phyloP scores from a whole-genome alignment of 2,329 filamentous ascomycete species.

The Hypoxylon sp. region DNA sequence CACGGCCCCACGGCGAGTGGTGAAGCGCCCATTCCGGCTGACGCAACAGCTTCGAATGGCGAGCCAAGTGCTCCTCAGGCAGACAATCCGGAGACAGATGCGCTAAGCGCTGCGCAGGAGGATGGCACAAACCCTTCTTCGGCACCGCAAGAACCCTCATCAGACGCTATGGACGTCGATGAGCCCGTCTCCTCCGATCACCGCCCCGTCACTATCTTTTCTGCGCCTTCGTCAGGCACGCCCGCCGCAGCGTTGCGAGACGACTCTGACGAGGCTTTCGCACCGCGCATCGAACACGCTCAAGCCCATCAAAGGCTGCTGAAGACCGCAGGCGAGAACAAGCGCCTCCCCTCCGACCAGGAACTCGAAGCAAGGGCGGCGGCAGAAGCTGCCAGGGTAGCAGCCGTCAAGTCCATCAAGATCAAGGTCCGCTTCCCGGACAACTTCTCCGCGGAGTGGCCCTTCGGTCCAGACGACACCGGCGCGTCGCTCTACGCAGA shows the following conservation, averaged over 20 bases:
- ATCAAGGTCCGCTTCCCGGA: slow-evolving; percentile 91
- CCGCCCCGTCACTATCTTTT: slow-evolving; percentile 77
- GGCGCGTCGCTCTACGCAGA: slow-evolving; percentile 79
- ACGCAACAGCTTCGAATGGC: slow-evolving; percentile 13
- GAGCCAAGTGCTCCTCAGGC: slow-evolving; percentile 9
- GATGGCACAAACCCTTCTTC: slow-evolving; percentile 7
- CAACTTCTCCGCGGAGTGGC: slow-evolving; percentile 80
- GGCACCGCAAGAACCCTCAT: slow-evolving; percentile 9
- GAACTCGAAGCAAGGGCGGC: slow-evolving; percentile 80
- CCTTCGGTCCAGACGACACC: slow-evolving; percentile 76
- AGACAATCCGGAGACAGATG: slow-evolving; percentile 15
- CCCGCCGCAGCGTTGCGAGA: slow-evolving; percentile 78
- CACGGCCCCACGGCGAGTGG: slow-evolving; percentile 16
- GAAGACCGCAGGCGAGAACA: slow-evolving; percentile 73
- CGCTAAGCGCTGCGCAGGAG: slow-evolving; percentile 3
- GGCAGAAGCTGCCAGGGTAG: slow-evolving; percentile 73
- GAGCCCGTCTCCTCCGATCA: slow-evolving; percentile 49
- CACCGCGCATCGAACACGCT: slow-evolving; percentile 80
- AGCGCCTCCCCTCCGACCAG: slow-evolving; percentile 82
- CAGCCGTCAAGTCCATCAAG: slow-evolving; percentile 74
- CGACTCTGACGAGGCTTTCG: slow-evolving; percentile 80
- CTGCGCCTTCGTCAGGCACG: slow-evolving; percentile 78
- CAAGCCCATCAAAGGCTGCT: slow-evolving; percentile 79
- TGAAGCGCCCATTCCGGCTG: slow-evolving; percentile 30
- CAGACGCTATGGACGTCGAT: slow-evolving; percentile 50